Evolutionary conservation across 1,139 yeast genomes (phyloP).

Genomic region (Saccharomyces hybrid): DNA sequence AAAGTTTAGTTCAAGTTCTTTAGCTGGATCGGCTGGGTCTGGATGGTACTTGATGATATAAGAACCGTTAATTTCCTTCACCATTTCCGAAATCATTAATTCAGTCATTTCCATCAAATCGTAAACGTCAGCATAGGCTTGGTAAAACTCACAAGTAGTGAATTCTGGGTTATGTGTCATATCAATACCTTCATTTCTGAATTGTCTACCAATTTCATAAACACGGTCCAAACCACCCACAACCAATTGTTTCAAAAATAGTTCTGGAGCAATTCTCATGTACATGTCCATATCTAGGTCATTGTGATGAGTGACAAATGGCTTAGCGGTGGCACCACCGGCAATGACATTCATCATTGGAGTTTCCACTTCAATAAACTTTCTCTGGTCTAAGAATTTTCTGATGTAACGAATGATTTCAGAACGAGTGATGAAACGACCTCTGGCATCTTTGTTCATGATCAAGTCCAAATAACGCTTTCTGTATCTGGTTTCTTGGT

Average conservation of each 20-base stretch:
- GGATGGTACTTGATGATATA: slow-evolving; percentile 86
- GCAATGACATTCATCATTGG: slow-evolving; percentile 98
- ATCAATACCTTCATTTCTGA: slow-evolving; percentile 97
- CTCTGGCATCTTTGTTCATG: slow-evolving; percentile 64
- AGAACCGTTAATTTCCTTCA: slow-evolving; percentile 84
- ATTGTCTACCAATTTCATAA: slow-evolving; percentile 97
- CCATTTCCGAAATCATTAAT: slow-evolving; percentile 91
- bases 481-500: slow-evolving; percentile 94
- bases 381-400: slow-evolving; percentile 74
- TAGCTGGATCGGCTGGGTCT: slow-evolving; percentile 66
- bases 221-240: slow-evolving; percentile 99
- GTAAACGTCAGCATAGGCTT: slow-evolving; percentile 62
- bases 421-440: slow-evolving; percentile 79
- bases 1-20: slow-evolving; percentile 76
- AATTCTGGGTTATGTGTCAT: slow-evolving; percentile 93
- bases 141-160: slow-evolving; percentile 88
- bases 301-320: slow-evolving; percentile 93
- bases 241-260: slow-evolving; percentile 90
- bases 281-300: slow-evolving; percentile 93
- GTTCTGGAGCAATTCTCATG: slow-evolving; percentile 98
- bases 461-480: slow-evolving; percentile 90
- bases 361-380: slow-evolving; percentile 92
- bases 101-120: slow-evolving; percentile 95
- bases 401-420: slow-evolving; percentile 85
- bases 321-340: slow-evolving; percentile 99